These are phyloP conservation scores for Coccomyxa subellipsoidea DNA, from an alignment of 163 green algal species.

Conservation along the genomic window DNA sequence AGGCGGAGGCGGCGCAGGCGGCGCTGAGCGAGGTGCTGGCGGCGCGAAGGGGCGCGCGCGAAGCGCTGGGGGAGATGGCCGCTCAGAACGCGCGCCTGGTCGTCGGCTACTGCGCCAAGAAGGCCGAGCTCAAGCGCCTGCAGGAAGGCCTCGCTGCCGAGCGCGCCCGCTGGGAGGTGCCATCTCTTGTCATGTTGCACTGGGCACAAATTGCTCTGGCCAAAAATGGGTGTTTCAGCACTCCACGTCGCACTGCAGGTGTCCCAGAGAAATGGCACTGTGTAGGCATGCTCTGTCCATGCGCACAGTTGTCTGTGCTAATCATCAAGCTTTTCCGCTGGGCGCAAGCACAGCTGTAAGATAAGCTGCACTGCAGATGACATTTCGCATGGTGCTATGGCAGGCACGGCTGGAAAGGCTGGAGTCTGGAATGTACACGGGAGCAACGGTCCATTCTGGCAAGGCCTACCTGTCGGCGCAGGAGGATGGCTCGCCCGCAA, in stretches of 20 bases:
- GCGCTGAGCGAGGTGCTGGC: constrained; percentile 21
- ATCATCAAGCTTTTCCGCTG: too few relatives aligned
- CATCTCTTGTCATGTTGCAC: not conserved
- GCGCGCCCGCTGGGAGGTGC: constrained; percentile 25
- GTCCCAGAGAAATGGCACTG: too few relatives aligned
- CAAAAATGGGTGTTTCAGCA: too few relatives aligned
- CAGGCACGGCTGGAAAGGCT: constrained; percentile 18
- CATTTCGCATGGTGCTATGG: not conserved
- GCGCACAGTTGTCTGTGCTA: too few relatives aligned
- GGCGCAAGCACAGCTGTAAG: too few relatives aligned
- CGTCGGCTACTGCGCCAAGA: constrained; percentile 50
- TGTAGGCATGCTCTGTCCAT: too few relatives aligned
- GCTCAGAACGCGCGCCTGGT: constrained; percentile 54
- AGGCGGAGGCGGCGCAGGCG: not conserved
- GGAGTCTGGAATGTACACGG: constrained; percentile 1
- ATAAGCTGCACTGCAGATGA: too few relatives aligned
- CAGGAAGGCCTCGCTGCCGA: constrained; percentile 33
- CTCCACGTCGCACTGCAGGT: too few relatives aligned
- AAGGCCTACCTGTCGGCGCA: not conserved
- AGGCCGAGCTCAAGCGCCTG: constrained; percentile 45
- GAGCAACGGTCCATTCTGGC: not conserved
- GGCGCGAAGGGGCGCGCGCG: constrained; percentile 32
- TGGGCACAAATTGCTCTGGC: too few relatives aligned
- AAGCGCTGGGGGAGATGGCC: constrained; percentile 53
- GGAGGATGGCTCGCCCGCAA: not conserved